Base-by-base conservation (phyloP, 2,329 filamentous ascomycete genomes). In the Hypoxylon sp. region DNA sequence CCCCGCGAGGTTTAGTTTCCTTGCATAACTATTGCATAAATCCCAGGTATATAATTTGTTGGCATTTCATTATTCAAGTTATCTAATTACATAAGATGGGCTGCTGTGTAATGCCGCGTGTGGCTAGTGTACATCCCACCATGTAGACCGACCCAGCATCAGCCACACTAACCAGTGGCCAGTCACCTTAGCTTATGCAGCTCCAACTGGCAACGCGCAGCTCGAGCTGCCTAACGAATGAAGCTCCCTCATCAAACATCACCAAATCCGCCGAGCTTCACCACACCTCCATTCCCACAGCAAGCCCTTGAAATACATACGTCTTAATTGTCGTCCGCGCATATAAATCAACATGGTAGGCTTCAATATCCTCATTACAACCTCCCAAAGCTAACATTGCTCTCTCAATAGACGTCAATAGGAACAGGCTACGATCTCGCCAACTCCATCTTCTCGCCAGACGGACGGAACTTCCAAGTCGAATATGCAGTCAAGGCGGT, bases 401-500 rank as follows among this genome's bases (percentile, higher is more conserved):
- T 13, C 8, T 22, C 48, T 40, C 53, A 53, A 64, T 54, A 99
- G 96, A 99, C 96, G 79, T 99, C 96, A 80, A 99, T 99, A 92
- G 96, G 96, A 81, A 99, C 96, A 78, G 96, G 96, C 80, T 99
- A 99, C 86, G 96, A 99, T 90, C 92, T 99, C 78, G 94, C 94
- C 81, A 99, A 99, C 89, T 98, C 96, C 79, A 97, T 98, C 86
- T 99, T 98, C 88, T 98, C 96, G 54, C 96, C 96, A 74, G 96
- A 99, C 85, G 96, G 96, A 80, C 93, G 96, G 77, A 99, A 99
- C 83, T 99, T 99, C 83, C 96, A 99, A 84, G 94, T 97, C 82
- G 96, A 99, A 88, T 99, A 99, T 82, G 96, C 96, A 75, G 92
- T 97, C 76, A 99, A 99, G 87, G 96, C 96, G 63, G 96, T 99